Percentiles rank a stretch among this genome's conserved stretches.
These are phyloP conservation scores for Alternaria postmessia DNA, from an alignment of 2,329 filamentous ascomycete genomes.

Conservation along the genomic window DNA sequence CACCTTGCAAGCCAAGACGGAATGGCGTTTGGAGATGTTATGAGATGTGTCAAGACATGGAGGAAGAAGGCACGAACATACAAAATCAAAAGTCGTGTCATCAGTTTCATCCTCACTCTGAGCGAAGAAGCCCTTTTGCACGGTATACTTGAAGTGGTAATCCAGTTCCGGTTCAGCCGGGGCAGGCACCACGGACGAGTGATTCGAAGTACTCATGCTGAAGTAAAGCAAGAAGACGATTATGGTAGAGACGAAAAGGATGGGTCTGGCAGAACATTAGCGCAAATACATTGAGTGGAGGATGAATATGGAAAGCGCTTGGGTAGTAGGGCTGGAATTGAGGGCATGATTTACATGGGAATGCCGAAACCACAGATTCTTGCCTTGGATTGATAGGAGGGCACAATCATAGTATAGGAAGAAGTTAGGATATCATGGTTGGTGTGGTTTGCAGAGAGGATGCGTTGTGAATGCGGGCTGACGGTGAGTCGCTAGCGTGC, in stretches of 20 bases:
- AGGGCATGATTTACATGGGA: conserved; percentile 5
- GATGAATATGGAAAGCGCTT: background rate
- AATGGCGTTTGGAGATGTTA: background rate
- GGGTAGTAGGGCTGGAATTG: background rate
- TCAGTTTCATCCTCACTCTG: conserved; percentile 68
- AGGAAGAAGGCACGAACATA: conserved; percentile 41
- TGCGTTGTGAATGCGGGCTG: background rate
- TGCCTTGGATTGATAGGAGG: background rate
- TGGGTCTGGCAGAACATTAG: conserved; percentile 16
- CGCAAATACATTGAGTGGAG: background rate
- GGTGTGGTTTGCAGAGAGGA: background rate
- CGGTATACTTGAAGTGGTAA: conserved; percentile 64
- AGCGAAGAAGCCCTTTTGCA: conserved; percentile 68
- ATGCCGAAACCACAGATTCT: conserved; percentile 14
- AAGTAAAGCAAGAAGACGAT: conserved; percentile 20
- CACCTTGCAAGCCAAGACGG: too few species aligned
- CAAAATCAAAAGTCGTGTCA: conserved; percentile 69
- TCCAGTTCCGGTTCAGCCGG: conserved; percentile 11
- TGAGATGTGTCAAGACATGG: too few species aligned
- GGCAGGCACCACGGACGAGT: background rate
- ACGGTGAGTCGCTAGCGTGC: conserved; percentile 9
- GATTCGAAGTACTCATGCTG: conserved; percentile 6
- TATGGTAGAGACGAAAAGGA: conserved; percentile 20
- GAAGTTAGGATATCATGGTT: conserved; percentile 9
- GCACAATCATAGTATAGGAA: conserved; percentile 12